Evolutionary conservation across 192 early-diverging fungal genomes (phyloP), one percentile per base, ranked within the genome.

Genomic region (Umbelopsis sp.): DNA sequence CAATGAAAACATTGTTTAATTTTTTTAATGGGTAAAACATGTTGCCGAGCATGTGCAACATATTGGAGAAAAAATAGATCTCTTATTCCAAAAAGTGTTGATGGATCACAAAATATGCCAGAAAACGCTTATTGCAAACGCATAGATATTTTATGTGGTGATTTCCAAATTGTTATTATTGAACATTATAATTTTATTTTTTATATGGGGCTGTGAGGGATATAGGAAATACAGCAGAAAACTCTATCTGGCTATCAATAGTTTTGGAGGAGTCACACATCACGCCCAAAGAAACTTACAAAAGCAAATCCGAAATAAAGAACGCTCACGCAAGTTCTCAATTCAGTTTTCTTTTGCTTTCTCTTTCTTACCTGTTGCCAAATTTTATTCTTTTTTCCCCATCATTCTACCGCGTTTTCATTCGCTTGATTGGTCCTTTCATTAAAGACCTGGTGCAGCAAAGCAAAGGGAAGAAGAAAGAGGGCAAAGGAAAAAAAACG

Each of bases 301-400:
- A 61, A 35, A 61, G 55, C 55, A 61, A 61, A 61, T 61, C 55
- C 55, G 55, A 61, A 61, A 61, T 61, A 61, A 61, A 61, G 55
- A 61, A 61, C 55, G 55, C 55, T 37, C 27, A 61, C 55, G 55
- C 30, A 61, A 7, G 33, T 61, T 61, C 55, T 61, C 27, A 61
- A 61, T 61, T 61, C 27, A 12, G 25, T 30, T 33, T 58, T 58
- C 33, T 18, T 61, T 35, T 35, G 37, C 16, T 61, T 61, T 61
- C 25, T 61, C 16, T 18, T 35, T 25, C 27, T 18, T 35, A 25
- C 16, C 23, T 55, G 13, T 30, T 35, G 23, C 23, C 21, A 4
- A 18, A 0, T 4, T 35, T 27, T 7, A 16, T 16, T 13, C n/a
- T 27, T n/a, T 61, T 61, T 30, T 61, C 18, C 16, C 27, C 35